A percentile compares a stretch with the other conserved stretches of the same genome.
Conservation (phyloP, 345 rosid species). For the Lumnitzera littorea region DNA sequence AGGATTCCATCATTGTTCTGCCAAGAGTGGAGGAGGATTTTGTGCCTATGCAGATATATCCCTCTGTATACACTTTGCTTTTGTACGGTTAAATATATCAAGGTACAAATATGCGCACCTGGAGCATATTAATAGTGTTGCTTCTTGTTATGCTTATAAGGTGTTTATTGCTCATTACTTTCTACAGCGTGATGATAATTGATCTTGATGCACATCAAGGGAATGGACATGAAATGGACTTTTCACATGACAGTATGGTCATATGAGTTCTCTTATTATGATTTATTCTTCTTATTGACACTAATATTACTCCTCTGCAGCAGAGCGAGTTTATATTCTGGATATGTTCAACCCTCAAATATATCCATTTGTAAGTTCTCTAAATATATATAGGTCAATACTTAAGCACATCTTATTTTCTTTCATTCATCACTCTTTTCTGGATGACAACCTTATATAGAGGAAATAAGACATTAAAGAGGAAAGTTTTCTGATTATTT, state of each 20-base stretch:
- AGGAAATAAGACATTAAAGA: conserved; percentile 1
- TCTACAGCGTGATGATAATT: conserved; percentile 79
- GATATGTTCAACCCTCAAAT: conserved; percentile 88
- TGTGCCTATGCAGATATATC: conserved; percentile 92
- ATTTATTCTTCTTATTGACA: conserved; percentile 7
- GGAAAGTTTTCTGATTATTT: too few relatives aligned
- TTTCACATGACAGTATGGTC: conserved; percentile 62
- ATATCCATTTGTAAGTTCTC: conserved; percentile 72
- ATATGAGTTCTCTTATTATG: conserved; percentile 6
- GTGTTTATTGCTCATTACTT: conserved; percentile 1
- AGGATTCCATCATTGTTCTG: conserved; percentile 95
- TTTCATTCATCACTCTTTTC: too few relatives aligned
- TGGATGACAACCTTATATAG: too few relatives aligned
- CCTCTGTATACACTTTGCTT: conserved; percentile 78
- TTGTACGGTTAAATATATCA: conserved; percentile 52
- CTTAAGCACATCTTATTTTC: too few relatives aligned
- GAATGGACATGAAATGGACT: conserved; percentile 93
- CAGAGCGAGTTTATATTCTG: conserved; percentile 79
- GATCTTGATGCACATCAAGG: conserved; percentile 99
- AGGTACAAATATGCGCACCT: conserved; percentile 33
- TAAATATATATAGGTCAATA: not conserved
- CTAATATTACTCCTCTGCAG: conserved; percentile 10
- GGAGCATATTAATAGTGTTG: too few relatives aligned
- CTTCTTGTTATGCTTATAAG: too few relatives aligned
- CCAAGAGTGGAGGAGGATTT: conserved; percentile 80